Evolutionary conservation across 2,329 filamentous ascomycete species (phyloP), one percentile per base, ranked within the genome.

Genomic region (Chrysosporium keratinophilum): DNA sequence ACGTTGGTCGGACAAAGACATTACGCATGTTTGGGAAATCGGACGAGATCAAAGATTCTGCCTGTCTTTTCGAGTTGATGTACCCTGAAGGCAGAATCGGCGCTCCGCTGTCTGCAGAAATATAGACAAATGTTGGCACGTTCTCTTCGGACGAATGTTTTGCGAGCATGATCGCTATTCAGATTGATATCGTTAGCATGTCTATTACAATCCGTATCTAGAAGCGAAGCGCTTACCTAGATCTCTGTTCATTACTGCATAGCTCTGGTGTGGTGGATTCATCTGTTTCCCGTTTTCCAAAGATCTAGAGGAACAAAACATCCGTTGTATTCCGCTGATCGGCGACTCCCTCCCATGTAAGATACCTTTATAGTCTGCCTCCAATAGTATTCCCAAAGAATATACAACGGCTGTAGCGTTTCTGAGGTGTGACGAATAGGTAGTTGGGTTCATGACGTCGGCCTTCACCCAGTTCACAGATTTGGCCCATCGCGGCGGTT

Each of bases 241-340:
- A 72, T 97, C 91, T 54, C 93, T 81, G 73, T 98, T 98, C 88
- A 98, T 96, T 57, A 89, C 78, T 74, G 97, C 93, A 74, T 98
- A 98, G 15, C 91, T 96, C 63, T 95, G 76, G 71, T 93, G 86
- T 23, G 83, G 61, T 83, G 82, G 44, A 75, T 78, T 67, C 87
- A 83, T 50, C 82, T 76, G 0, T 83, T 78, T 60, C 78, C 76
- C 60, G 90, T 77, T 57, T 79, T 76, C 57, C 80, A 50, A 20
- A 23, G 47, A 45, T 37, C n/a, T 54, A 17, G 52, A 50, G 9
- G 45, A 50, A 31, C 43, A 50, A 68, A 97, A 95, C 23, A 88
- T 88, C 62, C 85, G 83, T 58, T 81, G 80, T 12, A 98, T 74
- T 1, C 88, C 91, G 5, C 81, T 71, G 50, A 95, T 71, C n/a